A percentile compares a stretch with the other conserved stretches of the same genome.
These are phyloP conservation scores for Trichoderma gamsii DNA, from an alignment of 495 filamentous ascomycete species.

Conservation along the genomic window DNA sequence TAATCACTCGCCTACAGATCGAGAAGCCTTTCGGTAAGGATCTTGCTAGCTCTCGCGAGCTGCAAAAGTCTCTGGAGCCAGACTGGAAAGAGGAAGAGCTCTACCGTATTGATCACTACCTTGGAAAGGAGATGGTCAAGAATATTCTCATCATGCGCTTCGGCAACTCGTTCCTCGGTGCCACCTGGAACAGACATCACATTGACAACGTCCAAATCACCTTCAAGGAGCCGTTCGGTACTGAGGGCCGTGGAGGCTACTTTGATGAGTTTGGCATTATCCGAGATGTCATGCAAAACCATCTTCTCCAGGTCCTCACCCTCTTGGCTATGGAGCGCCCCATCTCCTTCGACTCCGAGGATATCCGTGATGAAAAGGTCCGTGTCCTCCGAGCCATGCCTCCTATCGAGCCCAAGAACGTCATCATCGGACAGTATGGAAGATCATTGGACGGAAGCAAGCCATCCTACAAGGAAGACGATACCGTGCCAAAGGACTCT, in stretches of 20 bases:
- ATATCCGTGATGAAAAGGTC: constrained; percentile 98
- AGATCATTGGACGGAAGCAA: constrained; percentile 95
- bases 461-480: constrained; percentile 96
- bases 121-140: constrained; percentile 99
- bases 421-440: constrained; percentile 99
- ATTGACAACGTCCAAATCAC: constrained; percentile 99
- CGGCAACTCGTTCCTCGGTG: constrained; percentile 98
- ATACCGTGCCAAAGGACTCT: constrained; percentile 95
- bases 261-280: constrained; percentile 99
- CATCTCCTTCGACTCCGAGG: constrained; percentile 95
- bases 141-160: constrained; percentile 98
- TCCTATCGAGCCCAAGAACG: constrained; percentile 97
- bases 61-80: constrained; percentile 91
- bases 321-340: constrained; percentile 97
- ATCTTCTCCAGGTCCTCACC: constrained; percentile 92
- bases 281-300: constrained; percentile 97
- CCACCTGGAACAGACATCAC: constrained; percentile 98
- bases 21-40: constrained; percentile 99
- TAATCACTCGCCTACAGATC: constrained; percentile 50
- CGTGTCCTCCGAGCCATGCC: constrained; percentile 91
- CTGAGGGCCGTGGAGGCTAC: constrained; percentile 97
- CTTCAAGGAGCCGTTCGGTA: constrained; percentile 99
- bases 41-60: constrained; percentile 83
- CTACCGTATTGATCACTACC: constrained; percentile 99
- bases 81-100: constrained; percentile 99